phyloP scores from a whole-genome alignment of 148 eudicot genomes.

The Chenopodium album region DNA sequence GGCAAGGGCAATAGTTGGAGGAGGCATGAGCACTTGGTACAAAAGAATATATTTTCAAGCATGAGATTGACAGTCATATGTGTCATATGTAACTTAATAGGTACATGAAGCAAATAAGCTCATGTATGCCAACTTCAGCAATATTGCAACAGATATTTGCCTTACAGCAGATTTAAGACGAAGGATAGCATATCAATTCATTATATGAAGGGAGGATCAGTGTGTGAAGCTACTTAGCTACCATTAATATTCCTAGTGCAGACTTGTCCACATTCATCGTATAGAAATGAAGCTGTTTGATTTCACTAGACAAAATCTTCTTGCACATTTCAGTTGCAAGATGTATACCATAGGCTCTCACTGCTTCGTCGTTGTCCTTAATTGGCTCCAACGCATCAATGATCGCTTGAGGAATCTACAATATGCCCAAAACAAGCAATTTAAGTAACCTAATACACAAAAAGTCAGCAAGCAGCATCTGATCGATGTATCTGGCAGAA shows the following conservation, averaged over 20 bases:
- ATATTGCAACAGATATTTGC: not conserved
- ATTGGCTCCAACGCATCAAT: slow-evolving; percentile 90
- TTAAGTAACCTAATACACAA: not conserved
- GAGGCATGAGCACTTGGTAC: no score
- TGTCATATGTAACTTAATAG: not conserved
- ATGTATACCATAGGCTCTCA: slow-evolving; percentile 90
- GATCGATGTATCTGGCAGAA: not conserved
- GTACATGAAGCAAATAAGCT: not conserved
- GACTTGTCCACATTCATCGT: slow-evolving; percentile 97
- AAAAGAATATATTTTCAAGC: not conserved
- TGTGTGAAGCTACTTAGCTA: slow-evolving; percentile 28
- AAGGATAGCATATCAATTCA: not conserved
- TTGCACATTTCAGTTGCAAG: slow-evolving; percentile 99
- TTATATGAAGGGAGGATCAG: not conserved
- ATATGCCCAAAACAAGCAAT: not conserved
- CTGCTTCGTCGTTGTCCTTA: slow-evolving; percentile 98
- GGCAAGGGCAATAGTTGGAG: no score
- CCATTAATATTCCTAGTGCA: slow-evolving; percentile 85
- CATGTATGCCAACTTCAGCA: slow-evolving; percentile 8
- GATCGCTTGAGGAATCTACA: slow-evolving; percentile 77
- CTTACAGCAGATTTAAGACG: not conserved
- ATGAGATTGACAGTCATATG: not conserved
- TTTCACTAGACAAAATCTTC: slow-evolving; percentile 87
- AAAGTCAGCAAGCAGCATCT: no score
- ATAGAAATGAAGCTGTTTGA: slow-evolving; percentile 78